Evolutionary conservation across 1,284 basidiomycete species (phyloP).

Genomic region (Microbotryum saponariae): DNA sequence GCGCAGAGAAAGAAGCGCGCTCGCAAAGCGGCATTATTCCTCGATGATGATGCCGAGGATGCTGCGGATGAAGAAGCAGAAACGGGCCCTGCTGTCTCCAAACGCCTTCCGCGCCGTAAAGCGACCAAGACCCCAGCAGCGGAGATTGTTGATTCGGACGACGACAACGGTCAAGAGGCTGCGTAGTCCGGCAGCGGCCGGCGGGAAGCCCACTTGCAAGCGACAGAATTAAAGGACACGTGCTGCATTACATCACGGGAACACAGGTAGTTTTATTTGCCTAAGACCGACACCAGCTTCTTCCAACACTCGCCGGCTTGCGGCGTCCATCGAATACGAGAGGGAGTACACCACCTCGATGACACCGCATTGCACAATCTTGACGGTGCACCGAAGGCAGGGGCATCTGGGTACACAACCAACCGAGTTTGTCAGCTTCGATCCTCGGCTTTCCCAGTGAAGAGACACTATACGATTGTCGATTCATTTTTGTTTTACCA

Average conservation of each 20-base stretch:
- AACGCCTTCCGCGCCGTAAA: not conserved
- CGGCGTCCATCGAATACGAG: slow-evolving; percentile 80
- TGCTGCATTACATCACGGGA: not conserved
- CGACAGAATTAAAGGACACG: slow-evolving; percentile 45
- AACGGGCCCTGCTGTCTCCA: no score
- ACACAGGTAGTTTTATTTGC: slow-evolving; percentile 30
- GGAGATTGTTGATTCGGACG: not conserved
- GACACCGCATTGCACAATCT: slow-evolving; percentile 93
- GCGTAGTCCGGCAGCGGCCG: no score
- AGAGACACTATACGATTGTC: not conserved
- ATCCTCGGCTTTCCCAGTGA: not conserved
- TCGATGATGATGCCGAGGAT: no score
- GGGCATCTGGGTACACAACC: slow-evolving; percentile 62
- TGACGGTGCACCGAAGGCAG: slow-evolving; percentile 89
- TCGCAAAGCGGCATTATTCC: no score
- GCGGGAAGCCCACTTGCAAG: slow-evolving; percentile 62
- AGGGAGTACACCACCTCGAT: slow-evolving; percentile 91
- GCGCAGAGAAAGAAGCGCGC: no score
- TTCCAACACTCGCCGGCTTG: slow-evolving; percentile 40
- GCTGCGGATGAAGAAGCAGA: no score
- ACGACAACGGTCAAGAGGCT: no score
- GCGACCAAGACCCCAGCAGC: slow-evolving; percentile 12
- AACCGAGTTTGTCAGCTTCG: not conserved
- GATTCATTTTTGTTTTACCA: not conserved
- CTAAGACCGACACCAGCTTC: slow-evolving; percentile 42